These are phyloP conservation scores for Carex pumila DNA, from an alignment of 176 grass and related monocot species.

Conservation along the genomic window DNA sequence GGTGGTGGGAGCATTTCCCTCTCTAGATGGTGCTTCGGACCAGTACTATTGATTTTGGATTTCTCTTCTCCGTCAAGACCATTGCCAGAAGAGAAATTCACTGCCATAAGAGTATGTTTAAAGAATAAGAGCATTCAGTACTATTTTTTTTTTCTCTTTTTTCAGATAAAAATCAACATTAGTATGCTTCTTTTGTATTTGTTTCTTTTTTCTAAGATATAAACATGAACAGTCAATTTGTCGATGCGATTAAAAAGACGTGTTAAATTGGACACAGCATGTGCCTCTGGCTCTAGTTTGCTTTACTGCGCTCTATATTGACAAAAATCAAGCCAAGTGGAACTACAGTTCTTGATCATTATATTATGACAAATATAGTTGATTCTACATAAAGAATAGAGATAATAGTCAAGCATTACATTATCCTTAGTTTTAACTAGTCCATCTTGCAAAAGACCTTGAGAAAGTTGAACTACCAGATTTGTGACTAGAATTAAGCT, in stretches of 20 bases:
- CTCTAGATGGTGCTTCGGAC: conserved; percentile 41
- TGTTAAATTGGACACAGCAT: background rate
- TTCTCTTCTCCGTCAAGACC: conserved; percentile 43
- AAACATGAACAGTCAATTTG: background rate
- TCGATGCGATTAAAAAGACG: background rate
- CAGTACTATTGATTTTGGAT: conserved; percentile 37
- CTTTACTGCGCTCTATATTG: background rate
- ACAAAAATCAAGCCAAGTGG: background rate
- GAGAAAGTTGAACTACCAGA: background rate
- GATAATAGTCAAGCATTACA: background rate
- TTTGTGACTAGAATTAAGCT: background rate
- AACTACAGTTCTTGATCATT: background rate
- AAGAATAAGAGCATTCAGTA: conserved; percentile 7
- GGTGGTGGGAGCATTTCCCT: conserved; percentile 46
- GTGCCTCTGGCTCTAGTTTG: background rate
- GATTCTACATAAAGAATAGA: background rate
- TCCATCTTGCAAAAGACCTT: background rate
- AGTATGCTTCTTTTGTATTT: background rate
- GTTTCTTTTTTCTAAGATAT: background rate
- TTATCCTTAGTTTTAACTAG: background rate
- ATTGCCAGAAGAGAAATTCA: conserved; percentile 45
- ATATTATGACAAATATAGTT: background rate
- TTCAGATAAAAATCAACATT: background rate
- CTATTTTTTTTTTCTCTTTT: background rate
- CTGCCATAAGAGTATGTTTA: conserved; percentile 26